Percentiles rank a stretch among this genome's conserved stretches.
These are phyloP conservation scores for Cutaneotrichosporon sp. DNA, from an alignment of 1,284 basidiomycete species.

Conservation along the genomic window DNA sequence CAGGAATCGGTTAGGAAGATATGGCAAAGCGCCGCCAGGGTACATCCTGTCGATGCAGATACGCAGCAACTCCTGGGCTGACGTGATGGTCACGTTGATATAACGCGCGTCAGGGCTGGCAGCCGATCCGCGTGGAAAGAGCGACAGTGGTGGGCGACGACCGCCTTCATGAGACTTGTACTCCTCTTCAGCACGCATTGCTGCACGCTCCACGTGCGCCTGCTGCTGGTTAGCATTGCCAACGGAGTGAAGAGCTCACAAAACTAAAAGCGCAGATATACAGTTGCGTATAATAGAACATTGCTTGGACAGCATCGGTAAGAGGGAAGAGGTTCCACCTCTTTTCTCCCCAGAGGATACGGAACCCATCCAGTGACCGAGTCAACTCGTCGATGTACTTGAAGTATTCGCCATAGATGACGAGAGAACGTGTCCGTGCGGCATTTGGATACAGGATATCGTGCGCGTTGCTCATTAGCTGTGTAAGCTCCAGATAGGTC, in stretches of 20 bases:
- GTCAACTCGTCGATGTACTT: conserved; percentile 47
- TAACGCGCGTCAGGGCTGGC: conserved; percentile 44
- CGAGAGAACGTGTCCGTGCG: conserved; percentile 40
- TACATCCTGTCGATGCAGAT: conserved; percentile 45
- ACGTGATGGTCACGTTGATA: conserved; percentile 45
- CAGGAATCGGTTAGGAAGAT: conserved; percentile 42
- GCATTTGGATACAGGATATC: conserved; percentile 46
- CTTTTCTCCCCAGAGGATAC: conserved; percentile 40
- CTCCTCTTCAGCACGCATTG: conserved; percentile 41
- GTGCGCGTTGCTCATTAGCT: conserved; percentile 47
- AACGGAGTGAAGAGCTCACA: conserved; percentile 22
- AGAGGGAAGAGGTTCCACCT: conserved; percentile 41
- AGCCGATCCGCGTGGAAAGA: conserved; percentile 45
- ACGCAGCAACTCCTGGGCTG: conserved; percentile 41
- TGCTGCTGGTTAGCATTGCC: conserved; percentile 26
- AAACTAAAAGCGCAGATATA: conserved; percentile 49
- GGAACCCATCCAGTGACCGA: conserved; percentile 44
- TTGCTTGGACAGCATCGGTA: conserved; percentile 40
- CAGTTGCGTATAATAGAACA: conserved; percentile 43
- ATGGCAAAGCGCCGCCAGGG: conserved; percentile 45
- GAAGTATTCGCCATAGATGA: conserved; percentile 43
- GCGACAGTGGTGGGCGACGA: conserved; percentile 27
- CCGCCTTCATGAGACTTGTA: conserved; percentile 19
- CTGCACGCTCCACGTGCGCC: conserved; percentile 47
- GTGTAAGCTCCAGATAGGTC: conserved; percentile 47